A percentile compares a stretch with the other conserved stretches of the same genome.
Conservation (phyloP, 208 protist species). For the Leishmania lainsoni region DNA sequence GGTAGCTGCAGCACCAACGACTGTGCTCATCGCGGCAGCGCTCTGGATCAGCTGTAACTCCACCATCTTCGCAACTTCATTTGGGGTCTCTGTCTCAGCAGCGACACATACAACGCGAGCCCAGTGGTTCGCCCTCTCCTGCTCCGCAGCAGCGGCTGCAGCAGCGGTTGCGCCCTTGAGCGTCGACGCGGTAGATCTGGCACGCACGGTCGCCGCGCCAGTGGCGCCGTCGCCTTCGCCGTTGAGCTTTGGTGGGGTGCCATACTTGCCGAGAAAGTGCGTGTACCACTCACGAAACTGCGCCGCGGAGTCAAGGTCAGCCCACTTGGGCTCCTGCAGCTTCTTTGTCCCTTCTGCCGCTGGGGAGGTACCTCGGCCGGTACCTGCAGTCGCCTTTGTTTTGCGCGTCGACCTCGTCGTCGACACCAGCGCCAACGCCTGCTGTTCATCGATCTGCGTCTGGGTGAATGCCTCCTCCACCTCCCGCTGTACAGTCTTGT, state of each 20-base stretch:
- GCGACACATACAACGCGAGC: conserved; percentile 10
- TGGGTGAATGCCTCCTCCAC: conserved; percentile 20
- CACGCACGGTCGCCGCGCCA: not conserved
- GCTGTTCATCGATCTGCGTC: conserved; percentile 20
- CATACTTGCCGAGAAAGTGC: conserved; percentile 25
- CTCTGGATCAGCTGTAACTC: conserved; percentile 6
- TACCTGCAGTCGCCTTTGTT: not conserved
- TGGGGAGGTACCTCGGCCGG: not conserved
- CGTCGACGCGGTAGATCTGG: not conserved
- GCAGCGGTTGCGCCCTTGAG: conserved; percentile 11
- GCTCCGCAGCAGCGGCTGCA: conserved; percentile 15
- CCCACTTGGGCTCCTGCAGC: conserved; percentile 23
- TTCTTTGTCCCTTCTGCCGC: conserved; percentile 12
- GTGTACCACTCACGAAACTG: conserved; percentile 34
- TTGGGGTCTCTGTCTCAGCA: conserved; percentile 10
- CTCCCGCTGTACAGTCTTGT: conserved; percentile 27
- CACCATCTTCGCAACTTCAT: conserved; percentile 9
- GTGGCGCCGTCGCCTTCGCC: not conserved
- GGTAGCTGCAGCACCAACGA: not conserved
- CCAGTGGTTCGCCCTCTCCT: conserved; percentile 19
- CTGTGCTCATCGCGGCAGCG: not conserved
- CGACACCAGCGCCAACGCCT: conserved; percentile 18
- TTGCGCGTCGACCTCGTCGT: conserved; percentile 8
- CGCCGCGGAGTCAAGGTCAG: not conserved
- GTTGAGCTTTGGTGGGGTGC: conserved; percentile 16